These are phyloP conservation scores for Plasmodium fragile DNA, from an alignment of 169 alveolate genomes.

Conservation along the genomic window DNA sequence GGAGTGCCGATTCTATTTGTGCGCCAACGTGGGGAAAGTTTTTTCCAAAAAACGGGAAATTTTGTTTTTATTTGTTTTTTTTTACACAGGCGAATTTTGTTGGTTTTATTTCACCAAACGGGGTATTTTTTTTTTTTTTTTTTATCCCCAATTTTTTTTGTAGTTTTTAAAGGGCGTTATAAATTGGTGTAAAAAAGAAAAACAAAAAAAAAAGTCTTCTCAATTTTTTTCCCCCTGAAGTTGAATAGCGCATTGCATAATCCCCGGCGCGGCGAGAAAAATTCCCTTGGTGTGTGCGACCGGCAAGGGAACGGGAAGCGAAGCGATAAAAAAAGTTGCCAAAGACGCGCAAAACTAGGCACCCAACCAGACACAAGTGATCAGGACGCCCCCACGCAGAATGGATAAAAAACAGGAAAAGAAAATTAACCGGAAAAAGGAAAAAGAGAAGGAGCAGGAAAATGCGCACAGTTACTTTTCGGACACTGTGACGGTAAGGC, in stretches of 20 bases:
- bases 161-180: not conserved
- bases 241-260: not conserved
- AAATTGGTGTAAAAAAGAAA: not conserved
- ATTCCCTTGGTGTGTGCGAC: not conserved
- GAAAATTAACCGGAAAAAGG: slow-evolving; percentile 21
- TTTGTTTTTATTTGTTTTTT: too few species aligned
- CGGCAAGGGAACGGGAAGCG: not conserved
- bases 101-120: not conserved
- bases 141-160: not conserved
- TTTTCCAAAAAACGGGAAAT: not conserved
- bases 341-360: not conserved
- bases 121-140: too few species aligned
- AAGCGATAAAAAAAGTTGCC: not conserved
- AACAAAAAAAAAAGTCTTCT: not conserved
- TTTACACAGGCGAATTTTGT: not conserved
- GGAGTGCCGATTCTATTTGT: not conserved
- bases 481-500: slow-evolving; percentile 39
- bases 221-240: not conserved
- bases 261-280: not conserved
- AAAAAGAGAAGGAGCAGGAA: slow-evolving; percentile 58
- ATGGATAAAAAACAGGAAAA: slow-evolving; percentile 50
- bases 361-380: not conserved
- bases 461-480: slow-evolving; percentile 47
- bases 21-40: not conserved
- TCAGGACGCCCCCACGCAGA: not conserved